phyloP scores from a whole-genome alignment of 176 grass and related monocot species.

The Calamus simplicifolius region DNA sequence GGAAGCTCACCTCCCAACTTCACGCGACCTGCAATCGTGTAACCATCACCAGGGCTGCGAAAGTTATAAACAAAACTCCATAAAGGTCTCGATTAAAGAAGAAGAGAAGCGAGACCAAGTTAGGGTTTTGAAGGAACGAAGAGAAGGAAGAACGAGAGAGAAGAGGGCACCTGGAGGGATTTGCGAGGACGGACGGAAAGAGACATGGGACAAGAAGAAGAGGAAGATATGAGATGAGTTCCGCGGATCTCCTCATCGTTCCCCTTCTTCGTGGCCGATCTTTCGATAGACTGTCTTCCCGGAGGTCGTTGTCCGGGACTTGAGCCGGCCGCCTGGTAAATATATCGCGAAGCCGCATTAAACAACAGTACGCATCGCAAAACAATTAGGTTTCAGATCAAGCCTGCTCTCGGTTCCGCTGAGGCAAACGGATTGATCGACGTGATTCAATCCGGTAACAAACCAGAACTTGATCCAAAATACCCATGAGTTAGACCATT shows the following conservation, averaged over 20 bases:
- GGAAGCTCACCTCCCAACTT: slow-evolving; percentile 52
- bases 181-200: slow-evolving; percentile 10
- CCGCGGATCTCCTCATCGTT: slow-evolving; percentile 13
- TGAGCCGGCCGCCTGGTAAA: no score
- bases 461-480: no score
- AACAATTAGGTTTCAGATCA: no score
- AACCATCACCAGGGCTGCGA: slow-evolving; percentile 53
- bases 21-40: slow-evolving; percentile 69
- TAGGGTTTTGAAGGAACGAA: background rate
- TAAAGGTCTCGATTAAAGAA: background rate
- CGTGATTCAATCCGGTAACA: no score
- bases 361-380: no score
- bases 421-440: no score
- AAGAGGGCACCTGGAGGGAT: slow-evolving; percentile 15
- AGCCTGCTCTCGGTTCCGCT: no score
- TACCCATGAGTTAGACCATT: no score
- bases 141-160: background rate
- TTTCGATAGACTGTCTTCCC: no score
- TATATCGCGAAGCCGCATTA: no score
- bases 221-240: background rate
- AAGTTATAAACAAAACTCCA: slow-evolving; percentile 3
- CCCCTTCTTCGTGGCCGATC: no score
- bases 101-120: background rate
- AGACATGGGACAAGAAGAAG: slow-evolving; percentile 14
- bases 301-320: no score